Conservation (phyloP, 164 flowering plant genomes). For the Brasenia schreberi region DNA sequence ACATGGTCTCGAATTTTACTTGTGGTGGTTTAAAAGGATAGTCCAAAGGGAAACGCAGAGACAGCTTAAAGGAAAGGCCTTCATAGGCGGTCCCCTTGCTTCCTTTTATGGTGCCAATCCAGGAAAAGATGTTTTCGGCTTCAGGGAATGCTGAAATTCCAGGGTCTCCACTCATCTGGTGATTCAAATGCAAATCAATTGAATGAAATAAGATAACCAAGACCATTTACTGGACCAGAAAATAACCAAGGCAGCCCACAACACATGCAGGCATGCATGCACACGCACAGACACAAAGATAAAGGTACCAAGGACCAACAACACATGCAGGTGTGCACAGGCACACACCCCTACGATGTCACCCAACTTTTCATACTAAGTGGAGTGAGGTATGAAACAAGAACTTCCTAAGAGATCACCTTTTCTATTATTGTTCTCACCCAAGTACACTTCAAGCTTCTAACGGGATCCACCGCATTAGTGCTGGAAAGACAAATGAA, state of each 20-base stretch:
- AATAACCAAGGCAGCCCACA: neutral
- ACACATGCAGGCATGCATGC: neutral
- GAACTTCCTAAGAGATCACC: too few species aligned
- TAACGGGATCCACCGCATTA: too few species aligned
- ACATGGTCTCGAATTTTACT: constrained; percentile 74
- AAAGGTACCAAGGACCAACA: neutral
- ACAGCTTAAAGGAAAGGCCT: constrained; percentile 74
- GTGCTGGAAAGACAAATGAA: too few species aligned
- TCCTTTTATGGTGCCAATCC: constrained; percentile 91
- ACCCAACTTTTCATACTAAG: too few species aligned
- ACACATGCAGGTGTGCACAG: neutral
- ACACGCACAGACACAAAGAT: neutral
- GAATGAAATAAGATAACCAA: neutral
- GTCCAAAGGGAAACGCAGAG: constrained; percentile 55
- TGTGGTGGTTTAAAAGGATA: constrained; percentile 94
- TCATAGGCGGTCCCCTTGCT: constrained; percentile 89
- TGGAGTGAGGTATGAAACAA: too few species aligned
- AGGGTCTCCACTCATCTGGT: constrained; percentile 77
- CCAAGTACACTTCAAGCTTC: too few species aligned
- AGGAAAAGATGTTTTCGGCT: constrained; percentile 82
- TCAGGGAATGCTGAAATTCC: constrained; percentile 91
- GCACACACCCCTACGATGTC: too few species aligned
- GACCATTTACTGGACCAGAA: too few species aligned
- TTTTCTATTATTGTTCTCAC: too few species aligned
- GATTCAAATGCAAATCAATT: neutral